phyloP scores from a whole-genome alignment of 1,139 yeast species.

The Debaryomyces nepalensis region DNA sequence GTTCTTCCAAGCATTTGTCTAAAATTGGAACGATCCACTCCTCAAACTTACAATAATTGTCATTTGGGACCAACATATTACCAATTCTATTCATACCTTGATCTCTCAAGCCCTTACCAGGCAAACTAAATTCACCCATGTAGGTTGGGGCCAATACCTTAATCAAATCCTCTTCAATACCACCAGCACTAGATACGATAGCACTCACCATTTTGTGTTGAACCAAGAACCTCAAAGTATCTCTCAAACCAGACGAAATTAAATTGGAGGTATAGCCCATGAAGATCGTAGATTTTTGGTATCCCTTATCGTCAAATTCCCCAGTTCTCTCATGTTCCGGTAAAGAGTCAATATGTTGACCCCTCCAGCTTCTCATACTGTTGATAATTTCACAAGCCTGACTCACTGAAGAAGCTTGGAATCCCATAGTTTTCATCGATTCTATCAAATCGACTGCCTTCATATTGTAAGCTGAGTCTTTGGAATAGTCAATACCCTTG shows the following conservation, averaged over 20 bases:
- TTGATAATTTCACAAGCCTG: conserved; percentile 90
- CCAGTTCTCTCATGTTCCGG: conserved; percentile 76
- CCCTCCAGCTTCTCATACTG: conserved; percentile 92
- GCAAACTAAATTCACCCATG: conserved; percentile 84
- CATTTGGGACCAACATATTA: conserved; percentile 93
- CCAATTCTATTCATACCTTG: conserved; percentile 98
- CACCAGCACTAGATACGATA: conserved; percentile 95
- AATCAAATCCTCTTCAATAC: conserved; percentile 95
- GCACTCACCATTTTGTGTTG: conserved; percentile 95
- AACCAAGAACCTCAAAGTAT: conserved; percentile 83
- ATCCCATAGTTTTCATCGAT: conserved; percentile 96
- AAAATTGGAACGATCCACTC: conserved; percentile 97
- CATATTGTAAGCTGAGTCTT: conserved; percentile 69
- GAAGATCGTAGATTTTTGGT: conserved; percentile 85
- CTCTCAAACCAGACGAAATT: conserved; percentile 93
- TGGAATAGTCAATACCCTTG: conserved; percentile 85
- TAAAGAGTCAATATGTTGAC: conserved; percentile 65
- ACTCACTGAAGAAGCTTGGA: conserved; percentile 88
- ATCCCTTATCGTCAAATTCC: conserved; percentile 78
- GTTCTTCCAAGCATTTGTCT: conserved; percentile 87
- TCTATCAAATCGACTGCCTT: conserved; percentile 75
- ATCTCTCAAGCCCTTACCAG: conserved; percentile 82
- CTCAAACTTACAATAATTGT: conserved; percentile 94
- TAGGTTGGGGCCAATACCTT: conserved; percentile 96
- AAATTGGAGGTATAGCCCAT: conserved; percentile 97